Percentiles rank a stretch among this genome's conserved stretches.
Conservation (phyloP, 2,329 filamentous ascomycete species). For the Sporothrix schenckii region DNA sequence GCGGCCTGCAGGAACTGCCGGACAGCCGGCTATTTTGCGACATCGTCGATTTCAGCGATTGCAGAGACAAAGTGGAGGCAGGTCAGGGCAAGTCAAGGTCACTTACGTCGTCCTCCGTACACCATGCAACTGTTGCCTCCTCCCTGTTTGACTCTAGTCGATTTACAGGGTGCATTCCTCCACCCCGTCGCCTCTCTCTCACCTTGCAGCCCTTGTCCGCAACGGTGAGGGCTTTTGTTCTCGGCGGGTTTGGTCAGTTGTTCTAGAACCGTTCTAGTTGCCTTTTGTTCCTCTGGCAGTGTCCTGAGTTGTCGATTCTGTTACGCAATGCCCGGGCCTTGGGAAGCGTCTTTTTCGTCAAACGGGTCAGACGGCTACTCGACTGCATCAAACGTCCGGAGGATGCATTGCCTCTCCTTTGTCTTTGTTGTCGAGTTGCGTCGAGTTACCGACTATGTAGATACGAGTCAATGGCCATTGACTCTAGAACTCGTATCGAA, state of each 20-base stretch:
- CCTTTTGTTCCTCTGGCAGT: background rate
- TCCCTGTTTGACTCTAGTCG: slow-evolving; percentile 21
- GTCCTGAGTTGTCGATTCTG: slow-evolving; percentile 1
- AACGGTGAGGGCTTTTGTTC: slow-evolving; percentile 14
- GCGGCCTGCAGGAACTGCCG: slow-evolving; percentile 3
- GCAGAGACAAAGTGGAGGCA: background rate
- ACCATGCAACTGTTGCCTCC: background rate
- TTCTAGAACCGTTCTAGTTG: too few species aligned
- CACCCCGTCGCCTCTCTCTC: background rate
- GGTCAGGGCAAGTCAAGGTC: too few species aligned
- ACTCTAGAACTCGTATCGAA: slow-evolving; percentile 1
- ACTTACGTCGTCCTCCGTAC: too few species aligned
- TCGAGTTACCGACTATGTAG: background rate
- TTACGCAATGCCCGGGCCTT: slow-evolving; percentile 10
- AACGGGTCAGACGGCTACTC: background rate
- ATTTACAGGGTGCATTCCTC: background rate
- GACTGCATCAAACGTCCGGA: background rate
- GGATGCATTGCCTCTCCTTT: background rate
- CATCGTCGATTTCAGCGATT: background rate
- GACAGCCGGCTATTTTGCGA: background rate
- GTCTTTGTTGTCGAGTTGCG: background rate
- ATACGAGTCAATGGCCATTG: too few species aligned
- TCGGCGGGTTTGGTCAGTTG: background rate
- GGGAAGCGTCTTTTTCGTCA: background rate
- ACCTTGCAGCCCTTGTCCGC: background rate